phyloP scores from a whole-genome alignment of 768 basidiomycete genomes.

The Tremella fuciformis region DNA sequence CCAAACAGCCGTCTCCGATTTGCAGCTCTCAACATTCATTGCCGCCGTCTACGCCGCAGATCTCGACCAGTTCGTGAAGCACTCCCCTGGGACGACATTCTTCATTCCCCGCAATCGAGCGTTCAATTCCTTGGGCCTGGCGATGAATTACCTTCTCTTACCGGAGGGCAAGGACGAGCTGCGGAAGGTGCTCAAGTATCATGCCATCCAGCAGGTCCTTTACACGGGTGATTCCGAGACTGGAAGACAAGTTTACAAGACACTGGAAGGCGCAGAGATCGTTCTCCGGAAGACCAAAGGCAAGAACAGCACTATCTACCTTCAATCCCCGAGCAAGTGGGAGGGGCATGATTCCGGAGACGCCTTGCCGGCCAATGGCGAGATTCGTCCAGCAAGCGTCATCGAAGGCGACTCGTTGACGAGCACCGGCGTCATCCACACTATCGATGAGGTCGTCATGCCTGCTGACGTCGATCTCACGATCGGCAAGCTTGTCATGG shows the following conservation, averaged over 20 bases:
- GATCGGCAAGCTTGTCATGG: slow-evolving; percentile 82
- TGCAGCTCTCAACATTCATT: slow-evolving; percentile 87
- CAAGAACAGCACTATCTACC: slow-evolving; percentile 57
- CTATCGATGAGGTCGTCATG: slow-evolving; percentile 62
- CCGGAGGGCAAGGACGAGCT: slow-evolving; percentile 72
- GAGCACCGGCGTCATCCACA: slow-evolving; percentile 84
- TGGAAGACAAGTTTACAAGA: slow-evolving; percentile 57
- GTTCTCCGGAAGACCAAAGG: slow-evolving; percentile 60
- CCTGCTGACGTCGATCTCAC: slow-evolving; percentile 83
- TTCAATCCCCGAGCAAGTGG: slow-evolving; percentile 35
- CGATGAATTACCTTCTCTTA: slow-evolving; percentile 79
- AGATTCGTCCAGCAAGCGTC: slow-evolving; percentile 44
- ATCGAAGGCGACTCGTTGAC: slow-evolving; percentile 65
- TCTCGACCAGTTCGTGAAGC: slow-evolving; percentile 67
- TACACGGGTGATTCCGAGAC: slow-evolving; percentile 59
- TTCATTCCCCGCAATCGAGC: slow-evolving; percentile 87
- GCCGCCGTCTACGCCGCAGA: slow-evolving; percentile 83
- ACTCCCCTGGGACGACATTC: slow-evolving; percentile 69
- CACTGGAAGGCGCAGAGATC: slow-evolving; percentile 80
- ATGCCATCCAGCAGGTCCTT: slow-evolving; percentile 70
- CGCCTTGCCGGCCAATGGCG: slow-evolving; percentile 51
- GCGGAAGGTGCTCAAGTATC: slow-evolving; percentile 80
- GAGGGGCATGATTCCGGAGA: slow-evolving; percentile 38
- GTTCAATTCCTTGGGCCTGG: slow-evolving; percentile 81
- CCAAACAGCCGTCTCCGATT: slow-evolving; percentile 70